Conservation (phyloP, 352 stramenopile genomes). For the Blastocystis hominis region DNA sequence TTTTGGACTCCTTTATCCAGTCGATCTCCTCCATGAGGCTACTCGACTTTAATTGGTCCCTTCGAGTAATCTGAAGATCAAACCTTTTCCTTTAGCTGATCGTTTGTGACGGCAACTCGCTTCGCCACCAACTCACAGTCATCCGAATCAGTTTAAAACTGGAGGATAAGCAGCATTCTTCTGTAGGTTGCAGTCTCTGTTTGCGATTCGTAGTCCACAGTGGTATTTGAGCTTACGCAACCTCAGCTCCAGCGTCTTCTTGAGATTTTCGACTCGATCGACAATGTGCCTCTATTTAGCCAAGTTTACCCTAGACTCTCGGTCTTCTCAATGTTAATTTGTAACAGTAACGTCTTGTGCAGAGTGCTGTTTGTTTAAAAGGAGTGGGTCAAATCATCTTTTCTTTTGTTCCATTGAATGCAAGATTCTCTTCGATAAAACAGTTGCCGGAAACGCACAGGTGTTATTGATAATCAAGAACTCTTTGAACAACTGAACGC, state of each 20-base stretch:
- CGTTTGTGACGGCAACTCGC: background rate
- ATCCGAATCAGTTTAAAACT: background rate
- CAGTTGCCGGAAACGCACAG: background rate
- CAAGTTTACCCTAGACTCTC: background rate
- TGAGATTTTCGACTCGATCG: slow-evolving; percentile 9
- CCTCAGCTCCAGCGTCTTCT: background rate
- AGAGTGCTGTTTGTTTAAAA: background rate
- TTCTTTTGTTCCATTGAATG: background rate
- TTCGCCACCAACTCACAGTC: background rate
- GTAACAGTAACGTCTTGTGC: background rate
- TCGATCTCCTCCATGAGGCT: background rate
- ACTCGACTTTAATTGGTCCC: slow-evolving; percentile 20
- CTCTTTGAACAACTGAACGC: background rate
- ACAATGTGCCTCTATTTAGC: background rate
- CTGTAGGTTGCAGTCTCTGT: background rate
- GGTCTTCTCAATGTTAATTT: slow-evolving; percentile 12
- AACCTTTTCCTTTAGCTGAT: background rate
- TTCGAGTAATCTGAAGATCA: background rate
- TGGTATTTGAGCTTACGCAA: background rate
- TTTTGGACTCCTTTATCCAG: slow-evolving; percentile 18
- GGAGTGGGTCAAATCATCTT: background rate
- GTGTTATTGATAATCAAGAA: background rate
- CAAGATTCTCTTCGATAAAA: background rate
- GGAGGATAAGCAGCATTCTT: background rate
- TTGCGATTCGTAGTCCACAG: background rate